A percentile compares a stretch with the other conserved stretches of the same genome.
These are phyloP conservation scores for Ramaria sp. DNA, from an alignment of 768 basidiomycete genomes.

Conservation along the genomic window DNA sequence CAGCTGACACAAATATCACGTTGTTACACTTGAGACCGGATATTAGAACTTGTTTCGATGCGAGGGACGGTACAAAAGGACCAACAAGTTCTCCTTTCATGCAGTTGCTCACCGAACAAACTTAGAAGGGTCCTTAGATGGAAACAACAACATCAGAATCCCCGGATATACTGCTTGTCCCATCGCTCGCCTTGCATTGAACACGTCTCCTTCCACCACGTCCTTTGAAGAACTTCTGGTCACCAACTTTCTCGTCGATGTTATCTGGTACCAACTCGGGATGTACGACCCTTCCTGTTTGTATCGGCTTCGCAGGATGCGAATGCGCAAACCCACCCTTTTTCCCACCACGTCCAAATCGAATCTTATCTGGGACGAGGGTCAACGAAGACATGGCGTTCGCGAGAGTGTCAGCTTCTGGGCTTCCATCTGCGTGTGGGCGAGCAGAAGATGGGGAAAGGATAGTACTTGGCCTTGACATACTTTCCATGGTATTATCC, in stretches of 20 bases:
- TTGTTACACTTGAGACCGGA: too few species aligned
- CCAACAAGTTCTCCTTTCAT: too few species aligned
- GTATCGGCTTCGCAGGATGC: not conserved
- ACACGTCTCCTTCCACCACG: not conserved
- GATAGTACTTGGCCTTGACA: too few species aligned
- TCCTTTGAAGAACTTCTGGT: not conserved
- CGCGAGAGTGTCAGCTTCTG: slow-evolving; percentile 36
- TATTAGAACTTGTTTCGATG: too few species aligned
- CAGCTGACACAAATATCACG: too few species aligned
- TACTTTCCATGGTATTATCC: too few species aligned
- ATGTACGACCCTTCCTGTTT: not conserved
- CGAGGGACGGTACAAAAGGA: too few species aligned
- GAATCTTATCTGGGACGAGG: slow-evolving; percentile 57
- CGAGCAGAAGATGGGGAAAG: not conserved
- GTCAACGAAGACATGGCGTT: slow-evolving; percentile 36
- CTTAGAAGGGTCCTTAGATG: not conserved
- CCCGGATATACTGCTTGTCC: not conserved
- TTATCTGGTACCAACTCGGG: not conserved
- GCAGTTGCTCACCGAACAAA: too few species aligned
- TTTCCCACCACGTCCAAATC: slow-evolving; percentile 65
- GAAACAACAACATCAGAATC: not conserved
- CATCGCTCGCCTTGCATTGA: not conserved
- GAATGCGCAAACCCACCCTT: slow-evolving; percentile 34
- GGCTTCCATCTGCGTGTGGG: slow-evolving; percentile 16
- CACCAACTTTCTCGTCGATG: not conserved